phyloP scores from a whole-genome alignment of 495 filamentous ascomycete genomes.

The Hypoxylon lenormandii region DNA sequence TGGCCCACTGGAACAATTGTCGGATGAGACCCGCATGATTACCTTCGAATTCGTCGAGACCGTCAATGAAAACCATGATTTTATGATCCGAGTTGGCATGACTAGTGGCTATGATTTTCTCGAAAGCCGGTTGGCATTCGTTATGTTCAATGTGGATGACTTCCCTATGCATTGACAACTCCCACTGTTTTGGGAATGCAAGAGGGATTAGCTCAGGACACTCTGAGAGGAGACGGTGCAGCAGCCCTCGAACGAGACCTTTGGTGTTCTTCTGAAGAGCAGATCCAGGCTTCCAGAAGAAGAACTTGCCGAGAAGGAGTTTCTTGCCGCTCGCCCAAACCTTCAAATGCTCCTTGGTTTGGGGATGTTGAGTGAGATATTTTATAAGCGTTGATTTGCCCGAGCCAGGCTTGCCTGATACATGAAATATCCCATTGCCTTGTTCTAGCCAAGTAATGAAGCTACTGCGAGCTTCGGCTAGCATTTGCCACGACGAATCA shows the following conservation, averaged over 20 bases:
- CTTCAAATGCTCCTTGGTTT: slow-evolving; percentile 31
- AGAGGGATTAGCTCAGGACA: slow-evolving; percentile 48
- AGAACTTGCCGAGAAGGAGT: slow-evolving; percentile 57
- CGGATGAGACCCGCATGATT: slow-evolving; percentile 19
- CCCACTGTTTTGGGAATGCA: slow-evolving; percentile 36
- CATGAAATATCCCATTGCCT: slow-evolving; percentile 51
- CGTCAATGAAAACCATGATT: slow-evolving; percentile 53
- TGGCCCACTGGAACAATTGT: slow-evolving; percentile 29
- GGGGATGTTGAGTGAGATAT: slow-evolving; percentile 43
- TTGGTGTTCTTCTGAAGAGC: slow-evolving; percentile 55
- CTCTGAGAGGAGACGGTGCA: slow-evolving; percentile 51
- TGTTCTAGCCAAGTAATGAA: slow-evolving; percentile 51
- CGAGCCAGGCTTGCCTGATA: slow-evolving; percentile 58
- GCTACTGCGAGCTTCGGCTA: slow-evolving; percentile 11
- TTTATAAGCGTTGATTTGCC: slow-evolving; percentile 65
- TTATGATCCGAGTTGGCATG: slow-evolving; percentile 40
- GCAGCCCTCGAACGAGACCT: slow-evolving; percentile 57
- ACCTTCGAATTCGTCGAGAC: slow-evolving; percentile 57
- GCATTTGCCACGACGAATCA: not conserved
- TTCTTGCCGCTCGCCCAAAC: slow-evolving; percentile 48
- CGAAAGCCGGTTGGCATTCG: slow-evolving; percentile 28
- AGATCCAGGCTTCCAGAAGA: slow-evolving; percentile 61
- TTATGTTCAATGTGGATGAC: slow-evolving; percentile 25
- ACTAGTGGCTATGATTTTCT: slow-evolving; percentile 14
- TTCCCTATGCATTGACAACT: slow-evolving; percentile 10